Base-by-base conservation (phyloP, 2,329 filamentous ascomycete genomes). In the Arthrinium phaeospermum region DNA sequence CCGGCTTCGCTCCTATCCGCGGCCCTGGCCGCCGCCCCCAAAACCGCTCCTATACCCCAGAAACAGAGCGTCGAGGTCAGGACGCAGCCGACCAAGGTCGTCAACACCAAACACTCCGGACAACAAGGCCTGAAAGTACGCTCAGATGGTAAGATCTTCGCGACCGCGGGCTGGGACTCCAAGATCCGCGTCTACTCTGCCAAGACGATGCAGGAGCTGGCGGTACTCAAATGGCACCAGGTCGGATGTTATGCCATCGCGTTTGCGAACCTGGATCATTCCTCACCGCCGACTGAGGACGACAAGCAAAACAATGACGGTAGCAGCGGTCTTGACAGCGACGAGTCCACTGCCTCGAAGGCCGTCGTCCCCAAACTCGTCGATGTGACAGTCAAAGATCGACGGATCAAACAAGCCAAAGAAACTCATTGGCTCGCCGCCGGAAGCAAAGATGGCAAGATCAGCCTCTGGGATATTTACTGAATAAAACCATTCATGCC, bases 401-500 rank as follows among this genome's bases (percentile, higher is more conserved):
- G 90, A 75, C 86, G 94, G 71, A 85, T 90, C 30, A 85, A 85
- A 47, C 91, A 90, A 76, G 91, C 92, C 14, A 91, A 89, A 78
- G 86, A 85, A 69, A 92, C 92, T 34, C 96, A 98, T 81, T 98
- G 96, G 95, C 81, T 98, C 70, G 96, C 93, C 24, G 94, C 91
- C 0, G 96, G 96, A 1, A 93, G 94, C 71, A 99, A 98, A 81
- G 96, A 98, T 84, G 96, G 96, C 24, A 98, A 97, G 81, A 90
- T 98, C 74, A 97, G 94, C 79, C 84, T 99, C 76, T 99, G 96
- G 96, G 94, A 98, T 84, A 91, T 98, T 72, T 99, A 96, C 81
- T 95, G 78, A 84, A 19, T 1, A n/a, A n/a, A 6, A 10, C 13
- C 46, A 10, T 6, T 10, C 5, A 47, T 47, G 6, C 7, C 19